phyloP scores from a whole-genome alignment of 192 early-diverging fungal genomes.

The Entomortierella beljakovae region DNA sequence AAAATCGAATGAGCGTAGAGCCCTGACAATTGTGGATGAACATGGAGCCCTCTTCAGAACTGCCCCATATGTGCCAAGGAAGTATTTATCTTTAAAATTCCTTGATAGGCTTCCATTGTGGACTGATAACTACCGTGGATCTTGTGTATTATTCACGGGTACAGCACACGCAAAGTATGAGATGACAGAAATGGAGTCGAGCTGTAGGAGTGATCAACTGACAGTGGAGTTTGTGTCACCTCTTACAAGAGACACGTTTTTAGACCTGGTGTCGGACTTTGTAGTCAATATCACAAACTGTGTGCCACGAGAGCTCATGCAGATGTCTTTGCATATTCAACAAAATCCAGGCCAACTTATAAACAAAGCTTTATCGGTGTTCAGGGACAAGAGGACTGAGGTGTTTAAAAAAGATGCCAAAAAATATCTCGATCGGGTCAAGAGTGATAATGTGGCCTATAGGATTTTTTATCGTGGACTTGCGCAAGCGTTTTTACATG shows the following conservation, averaged over 20 bases:
- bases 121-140: conserved; percentile 25
- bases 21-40: conserved; percentile 48
- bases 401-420: conserved; percentile 9
- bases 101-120: conserved; percentile 26
- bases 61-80: conserved; percentile 17
- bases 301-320: conserved; percentile 46
- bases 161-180: conserved; percentile 37
- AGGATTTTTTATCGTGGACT: neutral
- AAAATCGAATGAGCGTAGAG: conserved; percentile 7
- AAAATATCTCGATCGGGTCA: too few relatives aligned
- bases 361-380: conserved; percentile 13
- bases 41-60: conserved; percentile 36
- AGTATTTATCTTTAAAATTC: conserved; percentile 15
- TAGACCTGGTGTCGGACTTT: conserved; percentile 21
- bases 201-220: neutral
- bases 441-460: too few relatives aligned
- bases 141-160: conserved; percentile 42
- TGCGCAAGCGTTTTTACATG: conserved; percentile 7
- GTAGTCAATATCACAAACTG: too few relatives aligned
- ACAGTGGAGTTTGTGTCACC: conserved; percentile 45
- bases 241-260: conserved; percentile 24
- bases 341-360: conserved; percentile 5
- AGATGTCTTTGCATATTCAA: conserved; percentile 8
- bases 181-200: conserved; percentile 20
- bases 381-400: neutral